Evolutionary conservation across 495 filamentous ascomycete genomes (phyloP).

Genomic region (Neurospora sp.): DNA sequence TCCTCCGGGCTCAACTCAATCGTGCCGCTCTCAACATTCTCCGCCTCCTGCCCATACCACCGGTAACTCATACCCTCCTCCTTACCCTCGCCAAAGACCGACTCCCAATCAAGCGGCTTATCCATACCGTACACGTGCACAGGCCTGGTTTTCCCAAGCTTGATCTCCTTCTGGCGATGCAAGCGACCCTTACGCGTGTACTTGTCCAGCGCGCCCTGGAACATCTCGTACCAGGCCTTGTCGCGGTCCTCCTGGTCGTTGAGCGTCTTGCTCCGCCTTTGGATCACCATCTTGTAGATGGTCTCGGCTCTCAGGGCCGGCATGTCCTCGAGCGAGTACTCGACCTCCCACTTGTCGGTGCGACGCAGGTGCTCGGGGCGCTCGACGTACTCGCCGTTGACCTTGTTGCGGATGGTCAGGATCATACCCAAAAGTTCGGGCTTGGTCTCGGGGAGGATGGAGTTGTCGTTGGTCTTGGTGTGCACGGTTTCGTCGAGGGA

Average conservation of each 20-base stretch:
- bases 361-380: conserved; percentile 45
- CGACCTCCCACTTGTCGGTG: conserved; percentile 57
- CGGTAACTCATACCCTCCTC: not conserved
- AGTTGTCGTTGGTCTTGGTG: not conserved
- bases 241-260: conserved; percentile 23
- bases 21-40: not conserved
- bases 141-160: conserved; percentile 7
- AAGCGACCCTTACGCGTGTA: conserved; percentile 17
- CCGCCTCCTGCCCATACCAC: not conserved
- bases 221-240: conserved; percentile 29
- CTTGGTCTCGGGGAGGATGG: conserved; percentile 1
- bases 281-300: conserved; percentile 41
- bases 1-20: not conserved
- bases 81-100: conserved; percentile 16
- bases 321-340: conserved; percentile 62
- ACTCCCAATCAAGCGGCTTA: conserved; percentile 12
- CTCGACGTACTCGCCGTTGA: conserved; percentile 54
- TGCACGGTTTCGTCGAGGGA: conserved; percentile 5
- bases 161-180: conserved; percentile 15
- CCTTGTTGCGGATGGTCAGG: conserved; percentile 58
- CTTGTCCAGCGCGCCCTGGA: conserved; percentile 18
- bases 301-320: conserved; percentile 21
- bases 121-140: conserved; percentile 23
- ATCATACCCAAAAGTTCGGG: conserved; percentile 50
- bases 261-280: conserved; percentile 39